phyloP scores from a whole-genome alignment of 1,284 basidiomycete species.

The Rhizopogon parksii region DNA sequence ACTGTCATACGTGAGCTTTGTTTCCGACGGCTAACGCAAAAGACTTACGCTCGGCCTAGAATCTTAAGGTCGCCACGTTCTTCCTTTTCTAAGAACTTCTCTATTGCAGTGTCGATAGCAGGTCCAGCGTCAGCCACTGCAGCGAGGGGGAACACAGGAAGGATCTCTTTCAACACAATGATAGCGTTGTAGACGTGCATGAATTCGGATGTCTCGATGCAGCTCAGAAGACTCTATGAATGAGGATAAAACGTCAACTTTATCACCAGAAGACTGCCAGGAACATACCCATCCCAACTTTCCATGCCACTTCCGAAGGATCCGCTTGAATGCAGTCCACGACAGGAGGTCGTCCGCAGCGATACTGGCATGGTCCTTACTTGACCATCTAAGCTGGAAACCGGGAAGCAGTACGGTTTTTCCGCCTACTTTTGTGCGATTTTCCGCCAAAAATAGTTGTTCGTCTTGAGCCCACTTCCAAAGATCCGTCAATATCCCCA shows the following conservation, averaged over 20 bases:
- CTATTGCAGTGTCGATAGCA: constrained; percentile 58
- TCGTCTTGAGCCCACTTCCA: constrained; percentile 74
- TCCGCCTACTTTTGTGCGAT: constrained; percentile 58
- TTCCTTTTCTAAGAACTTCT: constrained; percentile 66
- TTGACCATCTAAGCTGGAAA: constrained; percentile 48
- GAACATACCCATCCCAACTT: constrained; percentile 57
- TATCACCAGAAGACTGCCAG: background rate
- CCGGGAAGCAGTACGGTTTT: constrained; percentile 61
- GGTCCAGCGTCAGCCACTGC: constrained; percentile 50
- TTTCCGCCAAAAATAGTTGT: constrained; percentile 57
- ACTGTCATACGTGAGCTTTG: constrained; percentile 28
- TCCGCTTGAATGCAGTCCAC: constrained; percentile 65
- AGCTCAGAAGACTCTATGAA: constrained; percentile 52
- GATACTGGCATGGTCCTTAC: constrained; percentile 35
- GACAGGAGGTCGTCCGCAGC: constrained; percentile 52
- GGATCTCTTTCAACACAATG: constrained; percentile 82
- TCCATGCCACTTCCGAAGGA: constrained; percentile 79
- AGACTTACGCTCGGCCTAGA: constrained; percentile 64
- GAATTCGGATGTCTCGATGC: constrained; percentile 74
- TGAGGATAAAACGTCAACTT: constrained; percentile 1
- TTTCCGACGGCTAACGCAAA: background rate
- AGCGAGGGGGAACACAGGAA: constrained; percentile 79
- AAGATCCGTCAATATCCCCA: constrained; percentile 70
- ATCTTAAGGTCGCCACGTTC: constrained; percentile 79
- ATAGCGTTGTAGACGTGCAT: constrained; percentile 95